Conservation (phyloP, 2,329 filamentous ascomycete species). For the Lasiodiplodia gonubiensis region DNA sequence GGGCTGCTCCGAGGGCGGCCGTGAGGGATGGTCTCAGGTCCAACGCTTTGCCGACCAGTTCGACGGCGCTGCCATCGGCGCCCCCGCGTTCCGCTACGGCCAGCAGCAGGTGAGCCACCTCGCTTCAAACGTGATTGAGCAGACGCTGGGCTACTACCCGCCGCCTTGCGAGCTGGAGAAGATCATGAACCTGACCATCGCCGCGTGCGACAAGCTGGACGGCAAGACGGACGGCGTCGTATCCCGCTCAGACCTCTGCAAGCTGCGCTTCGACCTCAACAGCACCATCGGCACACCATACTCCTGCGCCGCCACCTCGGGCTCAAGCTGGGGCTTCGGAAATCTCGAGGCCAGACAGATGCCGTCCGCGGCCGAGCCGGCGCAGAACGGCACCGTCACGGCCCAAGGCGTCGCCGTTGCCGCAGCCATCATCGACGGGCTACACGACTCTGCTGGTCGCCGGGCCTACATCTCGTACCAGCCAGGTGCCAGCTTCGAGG, state of each 20-base stretch:
- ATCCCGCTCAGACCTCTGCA: slow-evolving; percentile 55
- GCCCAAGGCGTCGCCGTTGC: slow-evolving; percentile 38
- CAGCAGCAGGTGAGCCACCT: slow-evolving; percentile 56
- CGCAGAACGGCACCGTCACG: slow-evolving; percentile 42
- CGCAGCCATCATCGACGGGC: slow-evolving; percentile 40
- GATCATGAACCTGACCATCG: slow-evolving; percentile 62
- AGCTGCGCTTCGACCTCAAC: slow-evolving; percentile 53
- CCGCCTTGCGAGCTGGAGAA: slow-evolving; percentile 55
- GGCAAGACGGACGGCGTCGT: slow-evolving; percentile 62
- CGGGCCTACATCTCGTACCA: slow-evolving; percentile 52
- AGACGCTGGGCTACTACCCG: slow-evolving; percentile 49
- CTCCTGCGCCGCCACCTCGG: slow-evolving; percentile 46
- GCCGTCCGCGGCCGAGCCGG: slow-evolving; percentile 31
- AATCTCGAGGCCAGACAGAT: slow-evolving; percentile 28
- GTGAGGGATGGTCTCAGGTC: slow-evolving; percentile 56
- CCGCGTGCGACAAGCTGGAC: slow-evolving; percentile 61
- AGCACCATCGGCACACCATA: slow-evolving; percentile 55
- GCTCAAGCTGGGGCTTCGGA: slow-evolving; percentile 28
- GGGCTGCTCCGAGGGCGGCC: slow-evolving; percentile 62
- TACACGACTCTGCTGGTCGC: slow-evolving; percentile 48
- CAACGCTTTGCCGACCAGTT: slow-evolving; percentile 58
- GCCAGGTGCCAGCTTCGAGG: slow-evolving; percentile 39
- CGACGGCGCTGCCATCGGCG: slow-evolving; percentile 54
- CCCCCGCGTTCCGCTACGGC: slow-evolving; percentile 55
- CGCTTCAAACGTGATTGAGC: slow-evolving; percentile 47